Evolutionary conservation across 352 stramenopile species (phyloP), one percentile per base, ranked within the genome.

Genomic region (Phytophthora nicotianae): DNA sequence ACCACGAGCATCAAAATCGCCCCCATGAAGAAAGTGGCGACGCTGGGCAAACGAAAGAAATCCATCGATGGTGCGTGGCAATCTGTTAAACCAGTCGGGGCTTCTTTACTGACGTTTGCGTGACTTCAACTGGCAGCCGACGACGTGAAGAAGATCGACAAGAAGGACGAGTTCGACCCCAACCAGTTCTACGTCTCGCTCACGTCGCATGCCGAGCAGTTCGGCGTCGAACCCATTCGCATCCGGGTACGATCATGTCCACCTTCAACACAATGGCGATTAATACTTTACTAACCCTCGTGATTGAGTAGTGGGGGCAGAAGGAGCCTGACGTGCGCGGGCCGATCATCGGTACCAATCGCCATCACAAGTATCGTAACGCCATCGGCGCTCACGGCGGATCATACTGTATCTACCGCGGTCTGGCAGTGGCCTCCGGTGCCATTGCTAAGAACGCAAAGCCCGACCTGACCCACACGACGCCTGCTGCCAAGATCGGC

Each of bases 351-450:
- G 97, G 93, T 49, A 99, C 96, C 4, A 97, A 98, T 54, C 88
- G 95, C 56, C 95, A 98, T 74, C 89, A 97, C 56, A 91, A 95
- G 50, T 98, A 98, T 65, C 83, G 97, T 27, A 99, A 99, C 73
- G 97, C 97, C 47, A 99, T 99, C 63, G 98, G 98, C 7, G 97
- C 98, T 0, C 98, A 99, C 67, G 91, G 92, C 17, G 98, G 98
- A 16, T 98, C 89, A 20, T 99, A 99, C 78, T 99, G 95, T 68
- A 96, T 99, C 66, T 99, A 99, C 66, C 98, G 97, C 23, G 97
- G 97, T 11, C 71, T 99, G 13, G 97, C 98, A 10, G 97, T 95
- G 62, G 86, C 86, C 5, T 83, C 84, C 5, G 85, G 85, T 13
- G 81, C 81, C n/a, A 79, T 95, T 63, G 77, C 73, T 58, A 93